Conservation (phyloP, 352 stramenopile genomes). For the Phytophthora uliginosa region DNA sequence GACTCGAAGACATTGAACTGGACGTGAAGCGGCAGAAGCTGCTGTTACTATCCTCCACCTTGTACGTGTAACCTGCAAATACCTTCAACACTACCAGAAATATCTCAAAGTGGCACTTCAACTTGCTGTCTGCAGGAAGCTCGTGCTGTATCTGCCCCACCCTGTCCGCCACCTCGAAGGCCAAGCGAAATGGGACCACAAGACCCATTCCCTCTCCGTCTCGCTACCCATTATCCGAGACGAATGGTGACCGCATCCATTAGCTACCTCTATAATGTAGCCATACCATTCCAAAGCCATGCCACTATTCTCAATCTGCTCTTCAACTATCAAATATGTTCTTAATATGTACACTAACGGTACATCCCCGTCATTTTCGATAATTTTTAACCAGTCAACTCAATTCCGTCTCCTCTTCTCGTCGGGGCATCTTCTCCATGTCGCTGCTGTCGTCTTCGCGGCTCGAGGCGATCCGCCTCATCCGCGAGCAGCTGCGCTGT, state of each 20-base stretch:
- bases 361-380: constrained; percentile 4
- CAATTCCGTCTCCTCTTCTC: not conserved
- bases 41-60: constrained; percentile 63
- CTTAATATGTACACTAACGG: not conserved
- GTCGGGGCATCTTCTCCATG: constrained; percentile 39
- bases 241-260: constrained; percentile 57
- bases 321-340: constrained; percentile 5
- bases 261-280: not conserved
- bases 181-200: constrained; percentile 76
- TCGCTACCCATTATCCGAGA: constrained; percentile 81
- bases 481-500: constrained; percentile 85
- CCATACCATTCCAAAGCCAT: constrained; percentile 2
- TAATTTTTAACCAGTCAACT: constrained; percentile 27
- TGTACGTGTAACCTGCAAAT: constrained; percentile 45
- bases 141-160: constrained; percentile 79
- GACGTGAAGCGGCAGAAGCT: constrained; percentile 87
- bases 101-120: not conserved
- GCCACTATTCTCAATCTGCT: not conserved
- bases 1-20: constrained; percentile 79
- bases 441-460: constrained; percentile 66
- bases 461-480: constrained; percentile 71
- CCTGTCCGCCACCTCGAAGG: constrained; percentile 78
- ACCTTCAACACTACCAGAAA: not conserved
- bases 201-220: constrained; percentile 59
- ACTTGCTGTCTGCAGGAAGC: constrained; percentile 50